Percentiles rank a stretch among this genome's conserved stretches.
phyloP scores from a whole-genome alignment of 306 rosid species.

The Vigna hirtella region DNA sequence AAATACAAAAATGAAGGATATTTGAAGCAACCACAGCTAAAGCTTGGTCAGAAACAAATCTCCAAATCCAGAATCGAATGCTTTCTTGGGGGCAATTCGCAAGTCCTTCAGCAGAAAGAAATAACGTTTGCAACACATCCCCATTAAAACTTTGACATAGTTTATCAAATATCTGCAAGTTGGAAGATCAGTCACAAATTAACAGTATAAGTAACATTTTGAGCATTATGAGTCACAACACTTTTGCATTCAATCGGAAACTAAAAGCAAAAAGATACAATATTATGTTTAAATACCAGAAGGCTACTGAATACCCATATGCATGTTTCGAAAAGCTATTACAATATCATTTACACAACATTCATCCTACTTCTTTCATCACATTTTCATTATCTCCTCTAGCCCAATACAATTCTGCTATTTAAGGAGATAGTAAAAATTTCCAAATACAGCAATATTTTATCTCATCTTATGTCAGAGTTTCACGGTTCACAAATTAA shows the following conservation, averaged over 20 bases:
- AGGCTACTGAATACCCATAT: conserved; percentile 18
- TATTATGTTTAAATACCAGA: conserved; percentile 11
- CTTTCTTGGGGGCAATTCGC: conserved; percentile 78
- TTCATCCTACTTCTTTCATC: conserved; percentile 24
- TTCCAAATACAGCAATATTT: conserved; percentile 24
- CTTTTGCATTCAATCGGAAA: neutral
- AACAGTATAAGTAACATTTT: conserved; percentile 6
- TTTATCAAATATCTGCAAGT: conserved; percentile 94
- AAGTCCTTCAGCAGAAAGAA: conserved; percentile 91
- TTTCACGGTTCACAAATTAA: conserved; percentile 30
- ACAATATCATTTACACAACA: conserved; percentile 19
- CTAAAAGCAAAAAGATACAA: neutral
- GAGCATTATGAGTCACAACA: conserved; percentile 34
- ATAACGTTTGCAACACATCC: conserved; percentile 90
- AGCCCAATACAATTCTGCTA: conserved; percentile 2
- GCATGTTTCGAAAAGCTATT: conserved; percentile 17
- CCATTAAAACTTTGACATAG: conserved; percentile 91
- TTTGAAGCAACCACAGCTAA: conserved; percentile 90
- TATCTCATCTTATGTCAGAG: conserved; percentile 6
- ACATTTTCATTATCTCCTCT: conserved; percentile 32
- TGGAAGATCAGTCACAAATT: conserved; percentile 45
- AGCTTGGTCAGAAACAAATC: conserved; percentile 77
- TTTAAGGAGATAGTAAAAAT: conserved; percentile 31
- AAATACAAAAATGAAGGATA: conserved; percentile 66
- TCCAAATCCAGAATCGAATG: conserved; percentile 76